Evolutionary conservation across 1,284 basidiomycete species (phyloP).

Genomic region (Meripilus lineatus): DNA sequence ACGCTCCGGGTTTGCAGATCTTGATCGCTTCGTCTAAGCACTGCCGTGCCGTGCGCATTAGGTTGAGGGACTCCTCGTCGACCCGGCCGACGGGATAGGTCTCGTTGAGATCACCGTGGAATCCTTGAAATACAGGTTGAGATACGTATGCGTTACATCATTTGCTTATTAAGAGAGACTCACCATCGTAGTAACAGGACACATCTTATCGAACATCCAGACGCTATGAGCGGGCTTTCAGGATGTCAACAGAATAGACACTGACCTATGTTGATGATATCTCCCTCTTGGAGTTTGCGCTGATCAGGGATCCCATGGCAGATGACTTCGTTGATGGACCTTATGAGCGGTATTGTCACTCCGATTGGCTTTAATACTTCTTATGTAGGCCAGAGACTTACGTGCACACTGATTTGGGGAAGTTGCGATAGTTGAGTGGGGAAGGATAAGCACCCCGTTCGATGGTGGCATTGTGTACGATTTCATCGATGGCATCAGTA

Average conservation of each 20-base stretch:
- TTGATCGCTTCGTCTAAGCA: conserved; percentile 85
- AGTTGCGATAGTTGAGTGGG: conserved; percentile 89
- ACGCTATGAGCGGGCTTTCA: background rate
- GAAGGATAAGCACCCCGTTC: conserved; percentile 93
- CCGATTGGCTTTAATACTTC: conserved; percentile 1
- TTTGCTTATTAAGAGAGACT: conserved; percentile 18
- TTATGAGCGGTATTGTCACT: conserved; percentile 24
- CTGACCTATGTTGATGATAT: conserved; percentile 89
- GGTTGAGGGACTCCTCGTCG: conserved; percentile 75
- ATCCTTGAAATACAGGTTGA: too few species aligned
- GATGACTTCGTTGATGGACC: conserved; percentile 93
- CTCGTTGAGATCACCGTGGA: conserved; percentile 89
- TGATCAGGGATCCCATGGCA: conserved; percentile 97
- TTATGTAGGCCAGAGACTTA: conserved; percentile 35
- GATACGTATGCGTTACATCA: too few species aligned
- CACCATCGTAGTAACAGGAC: conserved; percentile 66
- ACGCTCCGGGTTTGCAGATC: conserved; percentile 84
- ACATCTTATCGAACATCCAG: conserved; percentile 42
- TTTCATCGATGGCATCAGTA: conserved; percentile 91
- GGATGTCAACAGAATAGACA: background rate
- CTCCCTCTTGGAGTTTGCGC: conserved; percentile 81
- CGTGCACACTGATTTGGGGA: conserved; percentile 97
- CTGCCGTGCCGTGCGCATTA: conserved; percentile 79
- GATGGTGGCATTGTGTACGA: conserved; percentile 93
- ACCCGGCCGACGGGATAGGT: conserved; percentile 87